Evolutionary conservation across 163 green algal genomes (phyloP).

Genomic region (Trebouxiophyceae sp.): DNA sequence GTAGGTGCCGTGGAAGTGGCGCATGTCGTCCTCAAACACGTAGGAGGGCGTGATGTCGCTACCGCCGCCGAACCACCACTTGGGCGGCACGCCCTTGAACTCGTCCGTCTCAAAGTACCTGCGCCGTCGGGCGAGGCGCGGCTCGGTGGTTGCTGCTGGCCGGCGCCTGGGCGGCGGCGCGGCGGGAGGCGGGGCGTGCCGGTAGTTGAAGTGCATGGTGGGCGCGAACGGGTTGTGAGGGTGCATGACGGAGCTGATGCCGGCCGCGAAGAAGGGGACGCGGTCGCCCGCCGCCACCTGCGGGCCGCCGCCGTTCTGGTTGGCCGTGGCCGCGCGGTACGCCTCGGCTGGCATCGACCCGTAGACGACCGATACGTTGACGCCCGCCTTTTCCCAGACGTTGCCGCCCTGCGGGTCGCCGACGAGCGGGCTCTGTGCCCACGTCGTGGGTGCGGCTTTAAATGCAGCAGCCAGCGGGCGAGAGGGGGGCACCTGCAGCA

Average conservation of each 20-base stretch:
- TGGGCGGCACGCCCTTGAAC: conserved; percentile 76
- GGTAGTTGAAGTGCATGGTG: conserved; percentile 99
- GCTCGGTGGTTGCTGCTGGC: no score
- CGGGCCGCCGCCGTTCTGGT: conserved; percentile 11
- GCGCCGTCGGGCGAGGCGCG: not conserved
- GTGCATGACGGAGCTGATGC: conserved; percentile 98
- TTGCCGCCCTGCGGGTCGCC: conserved; percentile 71
- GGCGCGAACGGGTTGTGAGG: conserved; percentile 91
- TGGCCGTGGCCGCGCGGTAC: conserved; percentile 79
- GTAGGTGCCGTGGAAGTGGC: conserved; percentile 96
- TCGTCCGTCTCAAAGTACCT: conserved; percentile 94
- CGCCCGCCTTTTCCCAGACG: conserved; percentile 99
- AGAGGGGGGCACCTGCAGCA: conserved; percentile 72
- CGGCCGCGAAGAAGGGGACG: conserved; percentile 97
- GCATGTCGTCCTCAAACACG: conserved; percentile 89
- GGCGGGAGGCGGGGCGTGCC: conserved; percentile 16
- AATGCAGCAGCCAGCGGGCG: no score
- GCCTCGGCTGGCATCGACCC: conserved; percentile 93
- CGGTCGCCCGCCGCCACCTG: not conserved
- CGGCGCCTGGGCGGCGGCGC: not conserved
- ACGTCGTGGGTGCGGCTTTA: no score
- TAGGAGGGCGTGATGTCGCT: conserved; percentile 99
- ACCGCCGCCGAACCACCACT: conserved; percentile 99
- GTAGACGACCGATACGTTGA: conserved; percentile 98
- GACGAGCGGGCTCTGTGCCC: no score